phyloP scores from a whole-genome alignment of 2,329 filamentous ascomycete species.

The Clarireedia homoeocarpa region DNA sequence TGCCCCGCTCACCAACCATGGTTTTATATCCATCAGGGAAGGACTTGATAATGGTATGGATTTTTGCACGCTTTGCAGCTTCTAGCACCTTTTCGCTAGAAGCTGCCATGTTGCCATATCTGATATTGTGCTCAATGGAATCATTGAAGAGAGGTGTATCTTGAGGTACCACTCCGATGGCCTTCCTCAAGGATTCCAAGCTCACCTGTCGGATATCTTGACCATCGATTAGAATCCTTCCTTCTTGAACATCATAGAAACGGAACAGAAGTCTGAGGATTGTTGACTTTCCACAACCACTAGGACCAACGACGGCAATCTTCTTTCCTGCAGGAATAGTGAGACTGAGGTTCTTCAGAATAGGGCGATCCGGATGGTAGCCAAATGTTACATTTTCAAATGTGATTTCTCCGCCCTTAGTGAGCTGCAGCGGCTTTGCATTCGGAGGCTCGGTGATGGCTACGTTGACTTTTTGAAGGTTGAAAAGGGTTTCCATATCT shows the following conservation, averaged over 20 bases:
- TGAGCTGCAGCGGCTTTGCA: conserved; percentile 65
- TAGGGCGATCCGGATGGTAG: conserved; percentile 79
- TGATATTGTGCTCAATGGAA: conserved; percentile 91
- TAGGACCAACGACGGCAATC: conserved; percentile 89
- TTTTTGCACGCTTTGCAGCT: conserved; percentile 73
- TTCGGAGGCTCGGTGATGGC: conserved; percentile 69
- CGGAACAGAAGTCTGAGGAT: conserved; percentile 86
- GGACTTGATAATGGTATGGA: conserved; percentile 72
- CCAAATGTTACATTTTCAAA: conserved; percentile 96
- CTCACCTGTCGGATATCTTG: conserved; percentile 83
- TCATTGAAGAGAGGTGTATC: conserved; percentile 97
- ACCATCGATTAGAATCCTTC: conserved; percentile 83
- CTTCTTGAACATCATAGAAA: conserved; percentile 82
- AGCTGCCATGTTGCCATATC: conserved; percentile 78
- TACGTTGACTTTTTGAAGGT: conserved; percentile 92
- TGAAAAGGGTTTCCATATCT: conserved; percentile 98
- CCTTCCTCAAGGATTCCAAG: conserved; percentile 71
- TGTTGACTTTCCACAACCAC: conserved; percentile 93
- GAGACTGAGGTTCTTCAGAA: conserved; percentile 74
- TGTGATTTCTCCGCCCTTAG: conserved; percentile 75
- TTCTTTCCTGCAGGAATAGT: conserved; percentile 95
- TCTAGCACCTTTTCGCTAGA: conserved; percentile 63
- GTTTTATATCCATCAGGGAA: conserved; percentile 87
- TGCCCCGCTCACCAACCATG: conserved; percentile 83
- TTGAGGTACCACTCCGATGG: conserved; percentile 93